Base-by-base conservation (phyloP, 1,284 basidiomycete genomes). In the Cryptococcus sp. region DNA sequence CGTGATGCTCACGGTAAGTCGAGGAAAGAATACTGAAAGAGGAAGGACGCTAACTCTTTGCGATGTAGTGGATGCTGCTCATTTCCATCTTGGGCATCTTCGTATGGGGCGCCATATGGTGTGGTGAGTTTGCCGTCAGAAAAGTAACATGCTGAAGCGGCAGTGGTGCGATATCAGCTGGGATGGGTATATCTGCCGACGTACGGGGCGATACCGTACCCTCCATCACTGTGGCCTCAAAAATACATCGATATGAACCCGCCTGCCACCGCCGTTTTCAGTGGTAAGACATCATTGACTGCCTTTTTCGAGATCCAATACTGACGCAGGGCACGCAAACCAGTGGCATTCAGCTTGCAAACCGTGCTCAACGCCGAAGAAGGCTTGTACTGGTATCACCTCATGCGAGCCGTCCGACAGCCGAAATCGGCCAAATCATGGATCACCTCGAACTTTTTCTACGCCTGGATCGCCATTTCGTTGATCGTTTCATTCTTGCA, bases 311-410 rank as follows among this genome's bases (percentile, higher is more conserved):
- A 34, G 29, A 10, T 34, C 29, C 5, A 34, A 5, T 34, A 10
- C 3, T 34, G 29, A 34, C 8, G 13, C 29, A 34, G 13, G 29
- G 29, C 29, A 34, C 29, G 5, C 29, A 34, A 19, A 5, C 3
- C 52, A 65, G 65, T 66, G 38, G 62, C 63, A 15, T 66, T 66
- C 52, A 57, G 50, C 43, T 54, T 67, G 10, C 66, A 70, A 52
- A 59, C 62, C 47, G 68, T 65, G 3, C 62, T 72, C 22, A 68
- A 65, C 43, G 66, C 67, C 25, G 66, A 72, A 61, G 70, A 70
- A 56, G 65, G 63, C 0, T 55, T 72, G 10, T 72, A 72, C 57
- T 72, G 70, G 70, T 67, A 64, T 46, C 65, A 68, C 52, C 61
- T 72, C 26, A 72, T 72, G 62, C 53, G 63, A 19, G 68, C 68